These are phyloP conservation scores for Panicum hallii DNA, from an alignment of 202 grass and related monocot genomes.

Conservation along the genomic window DNA sequence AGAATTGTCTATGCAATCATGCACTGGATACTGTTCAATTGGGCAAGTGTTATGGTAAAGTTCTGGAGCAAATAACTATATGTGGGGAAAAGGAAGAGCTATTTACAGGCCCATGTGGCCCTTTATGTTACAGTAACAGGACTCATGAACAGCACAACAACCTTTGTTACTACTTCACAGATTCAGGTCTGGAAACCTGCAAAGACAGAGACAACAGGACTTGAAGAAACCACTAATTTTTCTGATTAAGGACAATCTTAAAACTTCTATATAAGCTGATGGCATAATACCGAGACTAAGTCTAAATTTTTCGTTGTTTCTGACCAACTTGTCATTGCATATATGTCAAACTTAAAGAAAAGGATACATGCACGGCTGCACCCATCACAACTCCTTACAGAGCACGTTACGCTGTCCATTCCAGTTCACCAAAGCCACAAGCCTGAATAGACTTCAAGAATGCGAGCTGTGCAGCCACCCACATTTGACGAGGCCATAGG, in stretches of 20 bases:
- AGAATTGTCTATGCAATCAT: too few relatives aligned
- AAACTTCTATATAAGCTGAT: neutral
- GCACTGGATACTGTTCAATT: neutral
- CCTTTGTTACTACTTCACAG: neutral
- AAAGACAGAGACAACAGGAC: too few relatives aligned
- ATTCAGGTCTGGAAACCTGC: neutral
- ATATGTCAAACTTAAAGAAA: neutral
- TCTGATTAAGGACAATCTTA: neutral
- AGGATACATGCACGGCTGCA: neutral
- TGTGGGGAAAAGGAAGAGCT: neutral
- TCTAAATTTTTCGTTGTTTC: neutral
- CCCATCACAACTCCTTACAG: neutral
- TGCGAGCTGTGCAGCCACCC: neutral
- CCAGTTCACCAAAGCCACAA: neutral
- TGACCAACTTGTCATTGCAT: neutral
- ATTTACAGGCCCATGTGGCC: neutral
- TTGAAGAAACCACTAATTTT: neutral
- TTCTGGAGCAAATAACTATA: neutral
- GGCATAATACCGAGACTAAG: neutral
- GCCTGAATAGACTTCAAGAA: neutral
- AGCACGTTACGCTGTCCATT: conserved; percentile 8
- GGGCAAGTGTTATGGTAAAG: neutral
- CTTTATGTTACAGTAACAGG: neutral
- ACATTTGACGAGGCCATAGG: too few relatives aligned
- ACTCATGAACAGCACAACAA: neutral